Conservation (phyloP, 495 filamentous ascomycete species). For the Thozetella sp. region DNA sequence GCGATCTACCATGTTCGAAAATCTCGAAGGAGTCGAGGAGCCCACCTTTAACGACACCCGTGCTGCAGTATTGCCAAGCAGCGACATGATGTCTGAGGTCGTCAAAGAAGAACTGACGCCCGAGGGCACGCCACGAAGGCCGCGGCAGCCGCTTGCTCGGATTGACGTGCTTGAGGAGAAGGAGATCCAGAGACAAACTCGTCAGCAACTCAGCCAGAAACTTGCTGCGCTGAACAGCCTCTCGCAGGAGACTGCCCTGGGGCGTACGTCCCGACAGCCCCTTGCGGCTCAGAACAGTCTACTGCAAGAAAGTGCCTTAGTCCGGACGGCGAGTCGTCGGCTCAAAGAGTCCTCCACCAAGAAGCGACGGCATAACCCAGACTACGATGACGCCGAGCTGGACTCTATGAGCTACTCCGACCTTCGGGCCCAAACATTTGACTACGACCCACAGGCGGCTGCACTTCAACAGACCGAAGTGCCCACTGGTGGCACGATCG, state of each 20-base stretch:
- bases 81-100: slow-evolving; percentile 15
- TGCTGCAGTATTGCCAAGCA: slow-evolving; percentile 22
- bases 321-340: slow-evolving; percentile 33
- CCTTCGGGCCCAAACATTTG: slow-evolving; percentile 55
- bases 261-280: slow-evolving; percentile 1
- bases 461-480: slow-evolving; percentile 20
- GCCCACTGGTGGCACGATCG: slow-evolving; percentile 20
- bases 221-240: slow-evolving; percentile 4
- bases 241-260: background rate
- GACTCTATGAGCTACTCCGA: slow-evolving; percentile 54
- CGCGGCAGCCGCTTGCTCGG: slow-evolving; percentile 5
- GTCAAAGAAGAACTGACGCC: slow-evolving; percentile 15
- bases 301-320: slow-evolving; percentile 12
- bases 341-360: slow-evolving; percentile 22
- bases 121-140: slow-evolving; percentile 22
- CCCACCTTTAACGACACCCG: slow-evolving; percentile 28
- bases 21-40: slow-evolving; percentile 18
- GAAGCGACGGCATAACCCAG: slow-evolving; percentile 42
- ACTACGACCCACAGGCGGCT: slow-evolving; percentile 48
- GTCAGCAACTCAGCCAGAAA: slow-evolving; percentile 3
- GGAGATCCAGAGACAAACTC: background rate
- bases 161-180: slow-evolving; percentile 1
- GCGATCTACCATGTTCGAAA: slow-evolving; percentile 30
- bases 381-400: slow-evolving; percentile 55
- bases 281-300: slow-evolving; percentile 7